Conservation (phyloP, 371 early-diverging fungal genomes). For the Syncephalastrum monosporum region DNA sequence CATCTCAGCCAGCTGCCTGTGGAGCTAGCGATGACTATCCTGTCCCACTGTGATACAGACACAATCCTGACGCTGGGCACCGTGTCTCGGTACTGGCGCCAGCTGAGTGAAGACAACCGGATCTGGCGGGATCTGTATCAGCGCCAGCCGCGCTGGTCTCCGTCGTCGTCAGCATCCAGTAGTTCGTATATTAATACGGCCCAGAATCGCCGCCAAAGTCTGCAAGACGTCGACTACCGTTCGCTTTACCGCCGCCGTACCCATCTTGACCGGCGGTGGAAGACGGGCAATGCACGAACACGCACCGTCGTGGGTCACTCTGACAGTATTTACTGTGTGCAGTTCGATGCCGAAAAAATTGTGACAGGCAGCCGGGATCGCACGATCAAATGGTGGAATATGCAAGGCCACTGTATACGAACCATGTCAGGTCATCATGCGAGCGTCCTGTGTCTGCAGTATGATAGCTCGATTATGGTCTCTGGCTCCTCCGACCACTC, state of each 20-base stretch:
- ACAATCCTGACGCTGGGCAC: slow-evolving; percentile 11
- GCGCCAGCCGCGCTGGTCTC: slow-evolving; percentile 11
- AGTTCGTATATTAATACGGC: not conserved
- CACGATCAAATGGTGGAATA: slow-evolving; percentile 72
- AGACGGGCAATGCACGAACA: slow-evolving; percentile 27
- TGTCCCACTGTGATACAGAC: slow-evolving; percentile 17
- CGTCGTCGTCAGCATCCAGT: slow-evolving; percentile 1
- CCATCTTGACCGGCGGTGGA: slow-evolving; percentile 33
- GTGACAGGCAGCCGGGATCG: slow-evolving; percentile 94
- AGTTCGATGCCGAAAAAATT: slow-evolving; percentile 79
- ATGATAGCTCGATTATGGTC: slow-evolving; percentile 75
- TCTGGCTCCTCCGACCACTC: slow-evolving; percentile 92
- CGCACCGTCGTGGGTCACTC: slow-evolving; percentile 68
- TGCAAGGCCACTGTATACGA: slow-evolving; percentile 61
- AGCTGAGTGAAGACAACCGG: slow-evolving; percentile 12
- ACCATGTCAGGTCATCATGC: slow-evolving; percentile 85
- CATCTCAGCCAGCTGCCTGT: slow-evolving; percentile 9
- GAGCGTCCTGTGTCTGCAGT: slow-evolving; percentile 90
- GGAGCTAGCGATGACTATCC: slow-evolving; percentile 18
- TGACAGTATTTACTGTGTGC: slow-evolving; percentile 95
- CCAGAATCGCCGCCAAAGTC: not conserved
- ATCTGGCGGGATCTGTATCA: slow-evolving; percentile 22
- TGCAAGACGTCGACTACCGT: slow-evolving; percentile 13
- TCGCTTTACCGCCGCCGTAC: slow-evolving; percentile 16
- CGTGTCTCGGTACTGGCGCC: slow-evolving; percentile 17